Conservation (phyloP, 2,329 filamentous ascomycete genomes). For the Neonectria hederae region DNA sequence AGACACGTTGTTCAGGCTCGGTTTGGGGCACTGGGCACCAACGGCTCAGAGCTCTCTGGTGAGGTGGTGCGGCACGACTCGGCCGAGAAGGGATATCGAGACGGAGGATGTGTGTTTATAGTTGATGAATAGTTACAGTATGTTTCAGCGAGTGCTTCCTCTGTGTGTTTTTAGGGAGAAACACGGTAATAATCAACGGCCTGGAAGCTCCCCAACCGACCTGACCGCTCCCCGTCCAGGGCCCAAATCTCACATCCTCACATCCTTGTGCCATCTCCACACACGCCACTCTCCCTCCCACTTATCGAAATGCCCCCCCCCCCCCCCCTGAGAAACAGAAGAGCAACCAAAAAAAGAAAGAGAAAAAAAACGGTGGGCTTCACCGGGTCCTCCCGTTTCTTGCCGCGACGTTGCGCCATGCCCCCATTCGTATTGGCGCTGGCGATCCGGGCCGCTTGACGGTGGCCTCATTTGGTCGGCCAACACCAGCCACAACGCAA, state of each 20-base stretch:
- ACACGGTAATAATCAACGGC: too few species aligned
- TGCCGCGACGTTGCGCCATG: constrained; percentile 1
- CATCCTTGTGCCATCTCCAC: background rate
- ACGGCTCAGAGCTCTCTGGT: background rate
- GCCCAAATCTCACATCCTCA: background rate
- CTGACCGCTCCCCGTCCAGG: background rate
- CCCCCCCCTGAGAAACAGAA: background rate
- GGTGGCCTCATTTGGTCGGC: constrained; percentile 28
- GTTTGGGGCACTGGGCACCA: background rate
- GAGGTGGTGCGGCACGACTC: background rate
- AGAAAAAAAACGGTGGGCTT: background rate
- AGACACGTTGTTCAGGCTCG: background rate
- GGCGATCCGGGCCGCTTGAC: background rate
- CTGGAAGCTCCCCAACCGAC: background rate
- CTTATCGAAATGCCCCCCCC: background rate
- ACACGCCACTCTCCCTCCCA: background rate
- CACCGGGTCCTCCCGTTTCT: background rate
- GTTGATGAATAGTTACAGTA: background rate
- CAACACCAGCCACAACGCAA: constrained; percentile 14
- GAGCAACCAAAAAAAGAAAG: background rate
- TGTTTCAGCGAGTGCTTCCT: background rate
- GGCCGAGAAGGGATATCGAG: background rate
- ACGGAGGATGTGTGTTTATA: background rate
- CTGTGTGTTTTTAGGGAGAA: background rate
- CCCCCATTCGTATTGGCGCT: constrained; percentile 8